These are phyloP conservation scores for Boletus hoseneyae DNA, from an alignment of 1,284 basidiomycete genomes.

Conservation along the genomic window DNA sequence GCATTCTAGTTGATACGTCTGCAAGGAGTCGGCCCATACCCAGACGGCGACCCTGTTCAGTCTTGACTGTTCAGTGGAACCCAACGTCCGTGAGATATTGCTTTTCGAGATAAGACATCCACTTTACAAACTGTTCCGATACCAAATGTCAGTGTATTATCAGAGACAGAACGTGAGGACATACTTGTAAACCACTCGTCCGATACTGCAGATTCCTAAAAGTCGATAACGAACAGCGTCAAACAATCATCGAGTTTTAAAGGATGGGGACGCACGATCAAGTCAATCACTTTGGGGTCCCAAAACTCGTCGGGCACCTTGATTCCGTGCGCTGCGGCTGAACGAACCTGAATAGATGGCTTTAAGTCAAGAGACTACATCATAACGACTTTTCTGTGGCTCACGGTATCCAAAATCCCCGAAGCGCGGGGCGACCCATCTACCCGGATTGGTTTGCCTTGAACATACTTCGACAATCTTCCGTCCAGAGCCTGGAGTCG, in stretches of 20 bases:
- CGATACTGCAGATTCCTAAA: conserved; percentile 68
- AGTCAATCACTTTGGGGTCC: conserved; percentile 53
- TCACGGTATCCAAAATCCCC: conserved; percentile 76
- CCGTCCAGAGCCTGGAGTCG: conserved; percentile 61
- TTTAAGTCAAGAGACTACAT: neutral
- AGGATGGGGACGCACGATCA: conserved; percentile 48
- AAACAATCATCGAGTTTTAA: neutral
- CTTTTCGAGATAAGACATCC: neutral
- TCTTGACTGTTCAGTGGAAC: conserved; percentile 50
- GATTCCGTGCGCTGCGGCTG: conserved; percentile 69
- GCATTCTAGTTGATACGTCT: conserved; percentile 62
- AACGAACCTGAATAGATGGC: conserved; percentile 46
- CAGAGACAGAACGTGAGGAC: conserved; percentile 9
- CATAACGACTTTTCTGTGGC: neutral
- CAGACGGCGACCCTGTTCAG: conserved; percentile 70
- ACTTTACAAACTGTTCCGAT: conserved; percentile 27
- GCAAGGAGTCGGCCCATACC: conserved; percentile 74
- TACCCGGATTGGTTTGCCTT: conserved; percentile 66
- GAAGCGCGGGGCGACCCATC: conserved; percentile 77
- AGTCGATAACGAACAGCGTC: conserved; percentile 2
- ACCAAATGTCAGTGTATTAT: neutral
- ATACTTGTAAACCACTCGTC: conserved; percentile 77
- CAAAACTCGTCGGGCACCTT: conserved; percentile 66
- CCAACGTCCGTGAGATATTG: conserved; percentile 4
- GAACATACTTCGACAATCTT: conserved; percentile 65